Evolutionary conservation across 1,139 yeast species (phyloP).

Genomic region (Diutina siamensis): DNA sequence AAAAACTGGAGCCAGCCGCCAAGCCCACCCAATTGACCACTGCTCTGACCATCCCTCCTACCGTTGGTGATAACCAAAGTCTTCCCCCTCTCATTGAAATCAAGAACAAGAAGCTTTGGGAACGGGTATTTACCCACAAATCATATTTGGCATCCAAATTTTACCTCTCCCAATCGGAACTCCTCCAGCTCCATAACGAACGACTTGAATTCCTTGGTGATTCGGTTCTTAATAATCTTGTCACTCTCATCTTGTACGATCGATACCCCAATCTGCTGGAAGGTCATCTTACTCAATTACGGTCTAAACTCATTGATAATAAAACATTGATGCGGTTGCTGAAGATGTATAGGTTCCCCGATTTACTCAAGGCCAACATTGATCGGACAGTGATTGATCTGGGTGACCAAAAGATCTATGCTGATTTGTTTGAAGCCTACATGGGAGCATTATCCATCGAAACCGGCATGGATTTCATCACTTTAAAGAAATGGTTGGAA

Average conservation of each 20-base stretch:
- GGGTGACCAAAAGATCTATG: constrained; percentile 45
- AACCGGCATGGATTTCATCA: constrained; percentile 20
- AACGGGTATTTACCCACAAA: constrained; percentile 73
- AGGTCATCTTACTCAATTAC: constrained; percentile 65
- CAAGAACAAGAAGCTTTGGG: constrained; percentile 42
- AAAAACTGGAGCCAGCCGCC: background rate
- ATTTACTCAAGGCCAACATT: constrained; percentile 39
- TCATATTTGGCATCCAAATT: constrained; percentile 55
- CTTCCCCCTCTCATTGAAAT: constrained; percentile 64
- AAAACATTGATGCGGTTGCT: constrained; percentile 65
- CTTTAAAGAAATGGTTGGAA: background rate
- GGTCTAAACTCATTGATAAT: constrained; percentile 68
- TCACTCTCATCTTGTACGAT: constrained; percentile 56
- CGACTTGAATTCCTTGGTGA: constrained; percentile 91
- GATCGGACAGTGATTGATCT: constrained; percentile 23
- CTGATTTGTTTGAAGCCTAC: constrained; percentile 85
- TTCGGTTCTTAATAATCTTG: constrained; percentile 64
- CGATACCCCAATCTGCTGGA: constrained; percentile 64
- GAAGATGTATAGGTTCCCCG: constrained; percentile 55
- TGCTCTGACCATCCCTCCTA: no score
- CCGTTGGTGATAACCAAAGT: constrained; percentile 7
- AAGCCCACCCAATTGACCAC: no score
- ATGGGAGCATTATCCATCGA: constrained; percentile 75
- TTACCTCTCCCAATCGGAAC: constrained; percentile 44
- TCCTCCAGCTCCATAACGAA: constrained; percentile 66